Evolutionary conservation across 2,329 filamentous ascomycete genomes (phyloP), one percentile per base, ranked within the genome.

Genomic region (Acrocalymma vagum): DNA sequence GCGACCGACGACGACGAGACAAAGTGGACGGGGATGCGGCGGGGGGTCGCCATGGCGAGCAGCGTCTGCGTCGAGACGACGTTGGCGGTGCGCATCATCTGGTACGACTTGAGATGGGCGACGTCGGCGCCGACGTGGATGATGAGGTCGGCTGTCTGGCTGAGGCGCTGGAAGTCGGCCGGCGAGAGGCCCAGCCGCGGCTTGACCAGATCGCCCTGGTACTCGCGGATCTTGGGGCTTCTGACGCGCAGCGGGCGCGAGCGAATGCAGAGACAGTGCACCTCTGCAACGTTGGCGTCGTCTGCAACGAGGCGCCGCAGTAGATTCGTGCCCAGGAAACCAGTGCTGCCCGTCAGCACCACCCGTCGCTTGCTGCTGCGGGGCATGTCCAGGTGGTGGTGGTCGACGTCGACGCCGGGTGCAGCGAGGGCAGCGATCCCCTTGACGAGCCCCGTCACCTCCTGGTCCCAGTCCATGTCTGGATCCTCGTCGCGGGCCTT

Each of bases 51-150:
- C 20, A 55, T 26, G 8, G n/a, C 6, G 14, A 41, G 15, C 4
- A 52, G 45, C 3, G 16, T 24, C 8, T 23, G 30, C 11, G 42
- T 47, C 4, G 30, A 37, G 16, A 11, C 18, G 6, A 53, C 31
- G 9, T 37, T 34, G 6, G 55, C 31, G 9, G 38, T 34, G 2
- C 48, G 47, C 2, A 63, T 39, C 1, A 44, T 31, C 9, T 31
- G 14, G 28, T 63, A 63, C 11, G 47, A 46, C 39, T 62, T 56
- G n/a, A 64, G 37, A 35, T 47, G 52, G 14, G 53, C 48, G 4
- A 48, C 51, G 29, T 57, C 48, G 36, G 42, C 48, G 5, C 57
- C 60, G 22, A 50, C 53, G 27, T 58, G 49, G 30, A 63, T 52
- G 18, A 47, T 32, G n/a, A 29, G 9, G 23, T 47, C 40, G 20